Percentiles rank a stretch among this genome's conserved stretches.
Evolutionary conservation across 495 filamentous ascomycete species (phyloP).

Genomic region (Lasiosphaeriaceae sp.): DNA sequence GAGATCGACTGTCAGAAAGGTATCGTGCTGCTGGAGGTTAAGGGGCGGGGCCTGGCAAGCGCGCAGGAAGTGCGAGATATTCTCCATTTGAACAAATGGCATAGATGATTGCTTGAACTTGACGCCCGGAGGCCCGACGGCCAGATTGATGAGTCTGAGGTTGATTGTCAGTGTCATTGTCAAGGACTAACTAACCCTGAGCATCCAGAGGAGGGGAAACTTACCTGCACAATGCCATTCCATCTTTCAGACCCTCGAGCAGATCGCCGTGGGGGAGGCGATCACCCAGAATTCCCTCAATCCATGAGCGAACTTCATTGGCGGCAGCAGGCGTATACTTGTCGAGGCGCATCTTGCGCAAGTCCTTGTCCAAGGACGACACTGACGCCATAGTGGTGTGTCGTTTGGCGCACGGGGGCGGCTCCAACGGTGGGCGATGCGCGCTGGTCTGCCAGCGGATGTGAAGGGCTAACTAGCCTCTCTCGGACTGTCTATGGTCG

Average conservation of each 20-base stretch:
- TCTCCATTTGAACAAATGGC: conserved; percentile 99
- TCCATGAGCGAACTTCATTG: conserved; percentile 81
- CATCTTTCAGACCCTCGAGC: conserved; percentile 82
- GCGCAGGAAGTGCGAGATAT: conserved; percentile 93
- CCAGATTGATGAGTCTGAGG: conserved; percentile 76
- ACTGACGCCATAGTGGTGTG: conserved; percentile 78
- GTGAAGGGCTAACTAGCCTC: too few relatives aligned
- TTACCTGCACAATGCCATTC: conserved; percentile 87
- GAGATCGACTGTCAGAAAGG: conserved; percentile 96
- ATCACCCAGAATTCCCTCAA: conserved; percentile 76
- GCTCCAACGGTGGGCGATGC: too few relatives aligned
- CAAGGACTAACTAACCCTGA: not conserved
- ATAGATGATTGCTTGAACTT: conserved; percentile 77
- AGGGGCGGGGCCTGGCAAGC: conserved; percentile 81
- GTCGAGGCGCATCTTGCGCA: conserved; percentile 86
- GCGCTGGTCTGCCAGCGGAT: not conserved
- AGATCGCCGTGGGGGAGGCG: conserved; percentile 69
- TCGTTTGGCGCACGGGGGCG: not conserved
- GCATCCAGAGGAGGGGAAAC: conserved; percentile 17
- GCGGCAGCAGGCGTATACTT: conserved; percentile 93
- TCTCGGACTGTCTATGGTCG: too few relatives aligned
- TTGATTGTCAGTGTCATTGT: not conserved
- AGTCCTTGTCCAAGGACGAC: conserved; percentile 87
- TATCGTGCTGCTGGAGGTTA: conserved; percentile 85
- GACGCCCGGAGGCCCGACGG: conserved; percentile 70